phyloP scores from a whole-genome alignment of 192 early-diverging fungal genomes.

The Chytriomyces confervae region DNA sequence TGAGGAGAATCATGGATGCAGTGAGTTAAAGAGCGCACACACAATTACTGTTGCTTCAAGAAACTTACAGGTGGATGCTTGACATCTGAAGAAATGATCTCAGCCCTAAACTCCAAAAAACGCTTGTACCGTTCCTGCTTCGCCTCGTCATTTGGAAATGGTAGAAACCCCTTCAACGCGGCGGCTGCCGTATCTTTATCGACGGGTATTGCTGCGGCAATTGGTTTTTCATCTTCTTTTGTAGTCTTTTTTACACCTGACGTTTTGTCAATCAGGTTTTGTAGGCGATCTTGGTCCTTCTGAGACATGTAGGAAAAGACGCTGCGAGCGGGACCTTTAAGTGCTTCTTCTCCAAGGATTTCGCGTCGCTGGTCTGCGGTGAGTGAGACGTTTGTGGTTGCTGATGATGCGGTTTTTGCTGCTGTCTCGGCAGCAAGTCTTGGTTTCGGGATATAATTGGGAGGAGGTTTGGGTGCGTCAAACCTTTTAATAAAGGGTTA shows the following conservation, averaged over 20 bases:
- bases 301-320: conserved; percentile 75
- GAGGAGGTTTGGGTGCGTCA: conserved; percentile 46
- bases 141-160: conserved; percentile 68
- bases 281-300: conserved; percentile 69
- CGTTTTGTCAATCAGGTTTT: conserved; percentile 49
- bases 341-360: conserved; percentile 73
- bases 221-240: conserved; percentile 23
- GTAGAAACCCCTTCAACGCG: conserved; percentile 80
- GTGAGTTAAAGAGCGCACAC: not conserved
- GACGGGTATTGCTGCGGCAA: conserved; percentile 50
- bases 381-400: conserved; percentile 24
- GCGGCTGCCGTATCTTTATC: conserved; percentile 68
- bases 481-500: conserved; percentile 29
- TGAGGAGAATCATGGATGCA: not conserved
- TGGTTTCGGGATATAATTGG: conserved; percentile 43
- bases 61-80: conserved; percentile 28
- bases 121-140: conserved; percentile 78
- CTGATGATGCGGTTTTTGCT: not conserved
- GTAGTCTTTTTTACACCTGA: not conserved
- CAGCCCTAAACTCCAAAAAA: conserved; percentile 73
- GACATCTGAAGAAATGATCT: conserved; percentile 35
- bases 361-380: conserved; percentile 63
- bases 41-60: not conserved
- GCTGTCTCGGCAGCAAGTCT: conserved; percentile 18
- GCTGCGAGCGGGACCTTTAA: conserved; percentile 66